phyloP scores from a whole-genome alignment of 192 early-diverging fungal species.

The Gamsiella multidivaricata region DNA sequence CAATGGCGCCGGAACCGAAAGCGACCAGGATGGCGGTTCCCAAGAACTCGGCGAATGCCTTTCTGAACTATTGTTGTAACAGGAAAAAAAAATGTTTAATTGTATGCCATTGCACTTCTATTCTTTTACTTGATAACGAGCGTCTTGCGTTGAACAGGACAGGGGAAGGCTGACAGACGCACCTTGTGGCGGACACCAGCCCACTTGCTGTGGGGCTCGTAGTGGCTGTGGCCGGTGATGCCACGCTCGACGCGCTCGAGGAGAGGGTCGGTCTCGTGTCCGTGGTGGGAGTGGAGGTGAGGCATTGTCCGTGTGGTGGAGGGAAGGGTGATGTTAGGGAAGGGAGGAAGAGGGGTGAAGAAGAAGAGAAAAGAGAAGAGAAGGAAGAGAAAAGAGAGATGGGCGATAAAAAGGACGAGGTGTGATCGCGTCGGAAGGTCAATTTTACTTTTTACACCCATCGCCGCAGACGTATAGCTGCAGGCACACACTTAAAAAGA shows the following conservation, averaged over 20 bases:
- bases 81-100: not conserved
- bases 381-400: conserved; percentile 1
- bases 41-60: conserved; percentile 77
- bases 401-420: not conserved
- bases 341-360: not conserved
- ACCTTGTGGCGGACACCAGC: conserved; percentile 52
- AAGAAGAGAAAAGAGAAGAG: conserved; percentile 7
- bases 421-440: no score
- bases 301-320: conserved; percentile 18
- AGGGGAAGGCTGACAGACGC: not conserved
- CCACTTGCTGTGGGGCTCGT: conserved; percentile 45
- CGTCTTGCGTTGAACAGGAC: no score
- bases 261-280: conserved; percentile 48
- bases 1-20: conserved; percentile 75
- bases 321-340: conserved; percentile 6
- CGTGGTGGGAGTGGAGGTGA: conserved; percentile 26
- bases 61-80: conserved; percentile 34
- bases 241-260: conserved; percentile 42
- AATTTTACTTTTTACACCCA: no score
- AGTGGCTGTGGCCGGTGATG: not conserved
- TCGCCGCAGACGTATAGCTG: no score
- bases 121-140: not conserved
- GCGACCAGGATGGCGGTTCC: conserved; percentile 75
- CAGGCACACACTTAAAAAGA: no score
- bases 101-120: no score